A percentile compares a stretch with the other conserved stretches of the same genome.
phyloP scores from a whole-genome alignment of 2,329 filamentous ascomycete genomes.

The Cyphellophora attinorum region DNA sequence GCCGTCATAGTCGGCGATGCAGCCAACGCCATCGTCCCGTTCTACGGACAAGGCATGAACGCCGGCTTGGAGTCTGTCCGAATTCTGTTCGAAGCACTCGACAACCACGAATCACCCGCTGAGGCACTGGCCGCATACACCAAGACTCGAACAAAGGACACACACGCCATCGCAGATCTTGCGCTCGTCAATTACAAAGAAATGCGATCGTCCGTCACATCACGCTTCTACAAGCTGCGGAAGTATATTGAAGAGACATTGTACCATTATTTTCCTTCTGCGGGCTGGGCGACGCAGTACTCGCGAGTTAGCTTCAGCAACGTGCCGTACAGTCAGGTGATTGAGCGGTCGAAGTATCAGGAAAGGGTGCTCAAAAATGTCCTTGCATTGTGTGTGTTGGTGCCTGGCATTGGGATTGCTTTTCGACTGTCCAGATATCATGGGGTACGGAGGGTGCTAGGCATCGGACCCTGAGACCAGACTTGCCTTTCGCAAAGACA shows the following conservation, averaged over 20 bases:
- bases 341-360: conserved; percentile 60
- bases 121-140: conserved; percentile 65
- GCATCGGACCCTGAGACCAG: too few relatives aligned
- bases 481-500: too few relatives aligned
- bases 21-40: conserved; percentile 95
- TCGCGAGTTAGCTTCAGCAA: conserved; percentile 88
- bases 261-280: conserved; percentile 61
- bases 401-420: neutral
- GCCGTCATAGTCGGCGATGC: conserved; percentile 87
- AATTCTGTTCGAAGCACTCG: conserved; percentile 73
- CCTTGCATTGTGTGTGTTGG: neutral
- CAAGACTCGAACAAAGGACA: conserved; percentile 61
- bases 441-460: neutral
- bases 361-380: conserved; percentile 46
- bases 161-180: conserved; percentile 83
- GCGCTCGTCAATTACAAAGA: conserved; percentile 86
- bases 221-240: conserved; percentile 64
- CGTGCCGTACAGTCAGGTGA: conserved; percentile 77
- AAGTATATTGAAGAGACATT: conserved; percentile 82
- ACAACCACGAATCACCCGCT: conserved; percentile 42
- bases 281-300: conserved; percentile 91
- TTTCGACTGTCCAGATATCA: neutral
- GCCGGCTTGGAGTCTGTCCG: conserved; percentile 89
- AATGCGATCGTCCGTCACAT: conserved; percentile 81
- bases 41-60: conserved; percentile 98